A percentile compares a stretch with the other conserved stretches of the same genome.
Conservation (phyloP, 345 rosid genomes). For the Cardamine chenopodiifolia region DNA sequence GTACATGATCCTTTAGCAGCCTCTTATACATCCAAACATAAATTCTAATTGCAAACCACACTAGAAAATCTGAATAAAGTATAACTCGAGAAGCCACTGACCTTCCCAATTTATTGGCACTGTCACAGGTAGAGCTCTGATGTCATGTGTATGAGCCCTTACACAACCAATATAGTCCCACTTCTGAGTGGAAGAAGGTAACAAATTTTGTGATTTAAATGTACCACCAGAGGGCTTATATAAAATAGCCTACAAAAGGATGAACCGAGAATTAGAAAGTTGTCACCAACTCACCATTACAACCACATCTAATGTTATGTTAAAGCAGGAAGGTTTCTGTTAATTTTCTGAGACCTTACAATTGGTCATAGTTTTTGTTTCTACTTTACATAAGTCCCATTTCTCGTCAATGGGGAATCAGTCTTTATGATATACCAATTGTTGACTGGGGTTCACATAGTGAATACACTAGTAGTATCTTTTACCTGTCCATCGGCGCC, state of each 20-base stretch:
- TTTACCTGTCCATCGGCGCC: slow-evolving; percentile 96
- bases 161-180: slow-evolving; percentile 86
- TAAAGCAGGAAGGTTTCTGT: not conserved
- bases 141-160: slow-evolving; percentile 93
- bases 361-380: not conserved
- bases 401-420: slow-evolving; percentile 1
- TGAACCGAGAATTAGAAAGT: slow-evolving; percentile 9
- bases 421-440: slow-evolving; percentile 8
- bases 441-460: slow-evolving; percentile 1
- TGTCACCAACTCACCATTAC: not conserved
- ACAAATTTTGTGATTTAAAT: slow-evolving; percentile 43
- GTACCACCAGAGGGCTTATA: slow-evolving; percentile 67
- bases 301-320: slow-evolving; percentile 12
- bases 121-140: slow-evolving; percentile 85
- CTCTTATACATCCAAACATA: slow-evolving; percentile 8
- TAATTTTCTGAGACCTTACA: not conserved
- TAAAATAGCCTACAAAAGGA: slow-evolving; percentile 64
- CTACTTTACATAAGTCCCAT: not conserved
- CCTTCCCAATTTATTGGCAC: slow-evolving; percentile 85
- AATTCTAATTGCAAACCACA: not conserved
- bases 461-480: slow-evolving; percentile 20
- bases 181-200: slow-evolving; percentile 57
- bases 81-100: slow-evolving; percentile 42
- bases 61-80: not conserved
- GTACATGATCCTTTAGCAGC: not conserved